Base-by-base conservation (phyloP, 1,284 basidiomycete species). In the Apiotrichum sp. region DNA sequence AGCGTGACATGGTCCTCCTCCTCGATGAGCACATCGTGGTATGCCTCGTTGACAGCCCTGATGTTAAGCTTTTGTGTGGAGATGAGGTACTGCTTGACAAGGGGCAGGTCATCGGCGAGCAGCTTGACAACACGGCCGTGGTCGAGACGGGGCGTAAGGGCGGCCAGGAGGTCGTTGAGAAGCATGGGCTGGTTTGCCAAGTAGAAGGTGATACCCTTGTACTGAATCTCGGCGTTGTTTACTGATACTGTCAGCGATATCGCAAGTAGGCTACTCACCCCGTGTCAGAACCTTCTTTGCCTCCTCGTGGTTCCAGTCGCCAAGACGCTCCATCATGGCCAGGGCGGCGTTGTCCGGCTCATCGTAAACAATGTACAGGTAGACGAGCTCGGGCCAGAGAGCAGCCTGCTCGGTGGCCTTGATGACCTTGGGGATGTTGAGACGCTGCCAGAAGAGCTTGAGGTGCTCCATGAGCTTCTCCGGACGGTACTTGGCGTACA, bases 261-360 rank as follows among this genome's bases (percentile, higher is more conserved):
- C 29, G 29, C 29, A 29, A 29, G 36, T 3, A 9, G 14, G 36
- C 8, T 14, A 38, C 36, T 38, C 14, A 38, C 36, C 36, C 36
- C 14, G 8, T 14, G 14, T 14, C 8, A 38, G 96, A 93, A 38
- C 44, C 53, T 50, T 96, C 96, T 52, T 55, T 86, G 98, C 98
- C 75, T 97, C 93, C 70, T 92, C 95, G 79, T 98, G 95, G 62
- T 99, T 93, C 93, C 93, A 98, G 54, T 97, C 93, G 32, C 90
- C 84, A 2, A 95, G 89, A 47, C 93, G 88, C 76, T 99, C 96
- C 9, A 29, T 46, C 44, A 46, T 16, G 16, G 44, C 7, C 11
- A 33, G 31, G 34, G 70, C 68, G 29, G 73, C 73, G 48, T 76
- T 75, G 59, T 77, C 75, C 14, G 71, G 72, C 60, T 76, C 74